Evolutionary conservation across 345 rosid species (phyloP), one percentile per base, ranked within the genome.

Genomic region (Psidium friedrichsthalianum): DNA sequence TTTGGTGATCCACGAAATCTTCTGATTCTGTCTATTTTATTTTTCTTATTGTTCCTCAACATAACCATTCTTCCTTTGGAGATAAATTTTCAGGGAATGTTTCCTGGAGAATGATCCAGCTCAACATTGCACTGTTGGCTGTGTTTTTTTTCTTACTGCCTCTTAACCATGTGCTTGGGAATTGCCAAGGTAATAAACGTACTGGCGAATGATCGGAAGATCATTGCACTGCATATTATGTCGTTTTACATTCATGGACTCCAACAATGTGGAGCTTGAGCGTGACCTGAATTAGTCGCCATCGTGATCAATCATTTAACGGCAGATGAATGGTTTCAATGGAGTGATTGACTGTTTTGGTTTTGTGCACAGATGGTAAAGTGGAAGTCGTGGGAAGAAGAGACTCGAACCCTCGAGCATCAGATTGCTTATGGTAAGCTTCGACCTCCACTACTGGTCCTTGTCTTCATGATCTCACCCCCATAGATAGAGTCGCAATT

Each of bases 361-460:
- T 32, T 24, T 76, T 81, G 24, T 82, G 84, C 24, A 47, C 64
- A 89, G 90, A 89, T 89, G 90, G 85, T 58, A 56, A 89, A 81
- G 85, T 89, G 90, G 90, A 83, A 85, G 83, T 76, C 88, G 82
- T 89, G 88, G 90, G 90, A 89, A 49, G 84, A 89, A 80, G 90
- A 89, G 85, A 89, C 90, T 27, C 51, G 51, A 83, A 85, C 88
- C 56, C 53, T 87, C 20, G 83, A 85, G 59, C 87, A 86, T 85
- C 86, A 80, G 56, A 87, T 88, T 52, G 88, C 84, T 61, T 83
- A 87, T 55, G 90, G 90, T 86, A 83, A 32, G 76, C 76, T 29
- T 64, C 76, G 1, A 64, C 76, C 42, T 16, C 44, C 44, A 32
- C 44, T 32, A 4, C 76, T 2, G 24, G 76, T 32, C 74, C 40